Percentiles rank a stretch among this genome's conserved stretches.
These are phyloP conservation scores for Boletus pseudo-olivaceus DNA, from an alignment of 768 basidiomycete species.

Conservation along the genomic window DNA sequence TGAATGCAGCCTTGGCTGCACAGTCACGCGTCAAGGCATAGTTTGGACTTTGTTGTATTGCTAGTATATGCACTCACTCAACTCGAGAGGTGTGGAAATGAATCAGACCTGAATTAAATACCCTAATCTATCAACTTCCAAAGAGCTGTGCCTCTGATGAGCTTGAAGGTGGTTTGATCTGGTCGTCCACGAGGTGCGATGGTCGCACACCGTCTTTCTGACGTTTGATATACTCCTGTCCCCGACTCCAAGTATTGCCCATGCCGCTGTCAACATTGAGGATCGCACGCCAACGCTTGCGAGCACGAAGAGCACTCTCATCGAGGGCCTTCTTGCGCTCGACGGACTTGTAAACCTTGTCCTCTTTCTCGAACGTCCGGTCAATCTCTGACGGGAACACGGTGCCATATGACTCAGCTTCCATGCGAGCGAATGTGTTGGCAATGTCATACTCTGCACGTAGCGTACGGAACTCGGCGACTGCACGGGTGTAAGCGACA, in stretches of 20 bases:
- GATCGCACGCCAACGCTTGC: conserved; percentile 77
- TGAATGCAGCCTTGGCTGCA: conserved; percentile 86
- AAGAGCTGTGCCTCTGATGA: conserved; percentile 23
- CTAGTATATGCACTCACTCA: conserved; percentile 9
- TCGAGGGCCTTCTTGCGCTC: conserved; percentile 53
- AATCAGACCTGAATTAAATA: conserved; percentile 1
- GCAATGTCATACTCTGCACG: conserved; percentile 82
- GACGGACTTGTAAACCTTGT: conserved; percentile 57
- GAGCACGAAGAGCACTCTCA: conserved; percentile 56
- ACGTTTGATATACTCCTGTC: conserved; percentile 65
- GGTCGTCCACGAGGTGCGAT: conserved; percentile 56
- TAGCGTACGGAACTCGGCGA: conserved; percentile 84
- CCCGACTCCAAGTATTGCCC: conserved; percentile 62
- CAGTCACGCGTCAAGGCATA: conserved; percentile 59
- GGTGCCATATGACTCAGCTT: conserved; percentile 76
- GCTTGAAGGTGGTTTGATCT: conserved; percentile 12
- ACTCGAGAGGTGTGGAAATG: not conserved
- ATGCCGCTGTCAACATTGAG: conserved; percentile 41
- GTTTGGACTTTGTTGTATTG: conserved; percentile 15
- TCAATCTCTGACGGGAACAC: conserved; percentile 62
- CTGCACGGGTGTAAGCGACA: conserved; percentile 73
- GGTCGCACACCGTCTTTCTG: conserved; percentile 72
- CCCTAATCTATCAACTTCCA: conserved; percentile 14
- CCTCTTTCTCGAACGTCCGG: conserved; percentile 58
- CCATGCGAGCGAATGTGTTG: conserved; percentile 68